phyloP scores from a whole-genome alignment of 495 filamentous ascomycete species.

The Hyphodiscus hymeniophilus region DNA sequence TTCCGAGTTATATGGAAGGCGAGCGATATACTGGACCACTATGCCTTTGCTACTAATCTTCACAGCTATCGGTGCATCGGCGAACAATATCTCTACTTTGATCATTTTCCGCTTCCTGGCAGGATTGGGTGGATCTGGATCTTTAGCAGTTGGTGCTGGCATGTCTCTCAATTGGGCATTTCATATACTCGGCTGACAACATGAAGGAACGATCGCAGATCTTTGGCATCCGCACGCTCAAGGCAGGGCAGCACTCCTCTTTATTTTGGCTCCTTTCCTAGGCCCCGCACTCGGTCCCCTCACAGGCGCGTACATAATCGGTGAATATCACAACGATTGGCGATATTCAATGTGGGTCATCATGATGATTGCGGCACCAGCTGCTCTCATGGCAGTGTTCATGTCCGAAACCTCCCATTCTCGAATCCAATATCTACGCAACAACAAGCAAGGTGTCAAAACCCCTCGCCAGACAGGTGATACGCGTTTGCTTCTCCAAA shows the following conservation, averaged over 20 bases:
- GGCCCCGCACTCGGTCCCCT: constrained; percentile 60
- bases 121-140: constrained; percentile 45
- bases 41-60: constrained; percentile 49
- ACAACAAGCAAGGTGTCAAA: constrained; percentile 10
- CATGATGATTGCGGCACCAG: constrained; percentile 36
- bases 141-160: constrained; percentile 49
- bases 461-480: constrained; percentile 8
- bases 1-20: constrained; percentile 58
- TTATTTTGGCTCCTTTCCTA: constrained; percentile 55
- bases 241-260: constrained; percentile 54
- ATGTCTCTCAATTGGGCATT: constrained; percentile 21
- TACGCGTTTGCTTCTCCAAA: constrained; percentile 7
- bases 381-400: constrained; percentile 7
- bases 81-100: constrained; percentile 45
- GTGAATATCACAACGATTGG: constrained; percentile 54
- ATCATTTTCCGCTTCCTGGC: constrained; percentile 48
- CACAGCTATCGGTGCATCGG: constrained; percentile 46
- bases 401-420: constrained; percentile 16
- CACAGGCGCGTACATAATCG: constrained; percentile 55
- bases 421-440: constrained; percentile 10
- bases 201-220: constrained; percentile 32
- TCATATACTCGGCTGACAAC: neutral
- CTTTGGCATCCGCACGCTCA: constrained; percentile 52
- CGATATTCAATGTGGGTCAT: constrained; percentile 61
- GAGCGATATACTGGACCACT: constrained; percentile 40